Percentiles rank a stretch among this genome's conserved stretches.
Conservation (phyloP, 148 eudicot genomes). For the Selenicereus undatus region DNA sequence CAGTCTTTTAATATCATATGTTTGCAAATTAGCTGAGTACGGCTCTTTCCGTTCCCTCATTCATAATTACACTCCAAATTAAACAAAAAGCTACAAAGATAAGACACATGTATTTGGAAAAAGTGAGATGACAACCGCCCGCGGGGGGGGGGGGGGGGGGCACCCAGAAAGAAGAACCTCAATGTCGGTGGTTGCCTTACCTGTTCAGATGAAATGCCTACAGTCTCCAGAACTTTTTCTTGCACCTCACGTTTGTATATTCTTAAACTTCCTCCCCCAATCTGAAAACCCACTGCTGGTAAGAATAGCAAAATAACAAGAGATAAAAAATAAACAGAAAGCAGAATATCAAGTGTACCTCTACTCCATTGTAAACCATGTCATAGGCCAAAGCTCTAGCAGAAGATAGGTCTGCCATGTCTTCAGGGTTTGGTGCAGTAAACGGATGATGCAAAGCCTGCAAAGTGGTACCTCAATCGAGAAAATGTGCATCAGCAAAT, state of each 20-base stretch:
- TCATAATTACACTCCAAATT: neutral
- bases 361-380: conserved; percentile 99
- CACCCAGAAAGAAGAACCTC: neutral
- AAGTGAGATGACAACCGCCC: too few relatives aligned
- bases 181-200: conserved; percentile 28
- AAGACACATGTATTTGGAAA: neutral
- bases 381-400: conserved; percentile 99
- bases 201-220: conserved; percentile 82
- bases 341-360: conserved; percentile 39
- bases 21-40: neutral
- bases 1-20: neutral
- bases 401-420: conserved; percentile 75
- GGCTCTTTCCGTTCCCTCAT: neutral
- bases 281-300: conserved; percentile 32
- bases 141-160: neutral
- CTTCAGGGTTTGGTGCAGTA: conserved; percentile 96
- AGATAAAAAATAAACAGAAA: neutral
- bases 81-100: neutral
- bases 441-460: conserved; percentile 99
- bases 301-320: neutral
- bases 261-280: conserved; percentile 98
- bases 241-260: conserved; percentile 87
- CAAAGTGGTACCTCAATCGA: conserved; percentile 14
- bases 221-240: conserved; percentile 71
- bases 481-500: neutral